Evolutionary conservation across 2,329 filamentous ascomycete genomes (phyloP).

Genomic region (Calonectria montana): DNA sequence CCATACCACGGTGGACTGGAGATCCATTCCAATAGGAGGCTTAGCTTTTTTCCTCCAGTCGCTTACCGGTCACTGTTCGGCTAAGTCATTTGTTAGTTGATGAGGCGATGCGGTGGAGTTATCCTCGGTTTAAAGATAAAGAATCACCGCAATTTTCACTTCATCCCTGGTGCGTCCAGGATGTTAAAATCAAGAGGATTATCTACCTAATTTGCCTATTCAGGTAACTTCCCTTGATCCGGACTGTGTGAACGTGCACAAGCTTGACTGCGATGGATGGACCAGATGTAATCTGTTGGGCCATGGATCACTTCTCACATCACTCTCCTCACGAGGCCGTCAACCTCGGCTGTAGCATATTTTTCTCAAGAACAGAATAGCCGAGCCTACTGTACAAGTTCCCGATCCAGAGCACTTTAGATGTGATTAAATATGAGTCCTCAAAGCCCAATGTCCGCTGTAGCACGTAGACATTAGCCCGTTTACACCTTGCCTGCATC

Average conservation of each 20-base stretch:
- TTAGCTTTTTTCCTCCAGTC: neutral
- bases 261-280: slow-evolving; percentile 23
- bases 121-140: slow-evolving; percentile 33
- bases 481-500: neutral
- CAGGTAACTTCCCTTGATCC: slow-evolving; percentile 38
- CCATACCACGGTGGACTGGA: slow-evolving; percentile 16
- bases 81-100: slow-evolving; percentile 15
- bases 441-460: neutral
- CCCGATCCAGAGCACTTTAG: neutral
- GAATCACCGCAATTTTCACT: slow-evolving; percentile 14
- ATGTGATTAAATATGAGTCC: neutral
- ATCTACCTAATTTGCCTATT: slow-evolving; percentile 21
- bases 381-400: slow-evolving; percentile 16
- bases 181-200: slow-evolving; percentile 1
- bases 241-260: slow-evolving; percentile 21
- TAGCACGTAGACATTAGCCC: neutral
- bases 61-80: slow-evolving; percentile 14
- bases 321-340: neutral
- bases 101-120: slow-evolving; percentile 20
- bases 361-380: neutral
- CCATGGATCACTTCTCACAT: slow-evolving; percentile 20
- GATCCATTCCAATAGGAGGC: neutral
- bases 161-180: neutral
- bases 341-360: slow-evolving; percentile 31
- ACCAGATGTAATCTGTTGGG: slow-evolving; percentile 8